Conservation (phyloP, 1,139 yeast genomes). For the Sugiyamaella japonica region DNA sequence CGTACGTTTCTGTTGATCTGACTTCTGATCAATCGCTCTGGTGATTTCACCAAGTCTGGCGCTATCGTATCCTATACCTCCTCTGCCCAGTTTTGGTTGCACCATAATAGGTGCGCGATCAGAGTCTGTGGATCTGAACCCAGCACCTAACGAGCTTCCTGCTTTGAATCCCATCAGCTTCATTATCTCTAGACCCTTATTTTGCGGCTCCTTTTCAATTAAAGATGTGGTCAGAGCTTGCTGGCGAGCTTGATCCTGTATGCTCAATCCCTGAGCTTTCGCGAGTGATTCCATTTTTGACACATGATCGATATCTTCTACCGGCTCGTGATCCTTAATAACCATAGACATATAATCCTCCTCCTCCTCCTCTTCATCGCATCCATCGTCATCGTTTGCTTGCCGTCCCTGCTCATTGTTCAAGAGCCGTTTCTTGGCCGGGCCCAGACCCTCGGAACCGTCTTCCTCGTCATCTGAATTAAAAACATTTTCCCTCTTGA, state of each 20-base stretch:
- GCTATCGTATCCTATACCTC: conserved; percentile 31
- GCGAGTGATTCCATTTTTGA: conserved; percentile 12
- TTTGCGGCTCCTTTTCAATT: conserved; percentile 18
- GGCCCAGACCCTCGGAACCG: background rate
- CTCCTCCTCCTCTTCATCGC: conserved; percentile 27
- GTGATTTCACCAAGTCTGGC: conserved; percentile 17
- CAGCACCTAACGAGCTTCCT: conserved; percentile 48
- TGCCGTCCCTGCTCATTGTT: background rate
- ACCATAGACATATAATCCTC: conserved; percentile 39
- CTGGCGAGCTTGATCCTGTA: conserved; percentile 13
- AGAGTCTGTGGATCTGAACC: background rate
- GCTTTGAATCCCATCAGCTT: conserved; percentile 55
- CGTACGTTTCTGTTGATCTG: conserved; percentile 15
- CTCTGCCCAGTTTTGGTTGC: conserved; percentile 27
- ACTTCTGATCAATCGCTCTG: conserved; percentile 11
- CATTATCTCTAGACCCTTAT: conserved; percentile 54
- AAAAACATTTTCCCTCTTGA: conserved; percentile 4
- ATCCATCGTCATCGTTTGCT: conserved; percentile 24
- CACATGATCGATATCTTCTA: conserved; percentile 14
- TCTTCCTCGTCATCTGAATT: conserved; percentile 1
- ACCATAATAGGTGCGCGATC: conserved; percentile 26
- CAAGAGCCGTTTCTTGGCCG: background rate
- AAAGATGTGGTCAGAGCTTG: conserved; percentile 15
- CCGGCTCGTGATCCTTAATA: conserved; percentile 24
- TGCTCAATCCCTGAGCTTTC: conserved; percentile 9